These are phyloP conservation scores for Paramecium sonneborni DNA, from an alignment of 73 alveolate species.

Conservation along the genomic window DNA sequence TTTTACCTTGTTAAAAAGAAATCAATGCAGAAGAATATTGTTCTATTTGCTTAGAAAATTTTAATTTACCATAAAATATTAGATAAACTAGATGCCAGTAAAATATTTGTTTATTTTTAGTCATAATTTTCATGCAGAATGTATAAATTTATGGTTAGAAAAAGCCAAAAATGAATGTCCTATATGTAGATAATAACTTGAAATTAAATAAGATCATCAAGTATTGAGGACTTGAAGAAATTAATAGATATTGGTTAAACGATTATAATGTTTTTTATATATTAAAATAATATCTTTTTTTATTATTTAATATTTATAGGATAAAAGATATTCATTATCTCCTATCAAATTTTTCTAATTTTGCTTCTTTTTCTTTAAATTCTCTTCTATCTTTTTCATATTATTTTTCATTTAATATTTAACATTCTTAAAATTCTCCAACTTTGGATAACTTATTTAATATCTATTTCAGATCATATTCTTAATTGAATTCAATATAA, in stretches of 20 bases:
- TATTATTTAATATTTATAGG: not conserved
- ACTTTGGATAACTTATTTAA: not conserved
- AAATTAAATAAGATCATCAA: not conserved
- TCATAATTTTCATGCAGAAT: not conserved
- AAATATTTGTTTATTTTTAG: not conserved
- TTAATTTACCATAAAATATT: not conserved
- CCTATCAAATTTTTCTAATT: slow-evolving; percentile 3
- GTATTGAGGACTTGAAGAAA: not conserved
- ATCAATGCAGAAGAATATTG: not conserved
- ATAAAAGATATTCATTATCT: not conserved
- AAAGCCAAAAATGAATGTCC: not conserved
- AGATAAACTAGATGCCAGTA: not conserved
- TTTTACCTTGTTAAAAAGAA: not conserved
- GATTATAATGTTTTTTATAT: too few relatives aligned
- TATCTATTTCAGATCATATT: not conserved
- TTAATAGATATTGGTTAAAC: not conserved
- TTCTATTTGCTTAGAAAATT: not conserved
- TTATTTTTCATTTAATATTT: not conserved
- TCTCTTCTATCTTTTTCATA: slow-evolving; percentile 44
- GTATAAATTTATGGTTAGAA: not conserved
- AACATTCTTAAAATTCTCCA: not conserved
- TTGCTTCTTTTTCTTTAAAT: slow-evolving; percentile 46
- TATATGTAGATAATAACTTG: not conserved
- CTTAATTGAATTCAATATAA: slow-evolving; percentile 3
- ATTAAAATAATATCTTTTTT: too few relatives aligned